phyloP scores from a whole-genome alignment of 495 filamentous ascomycete genomes.

The Tricharina praecox region DNA sequence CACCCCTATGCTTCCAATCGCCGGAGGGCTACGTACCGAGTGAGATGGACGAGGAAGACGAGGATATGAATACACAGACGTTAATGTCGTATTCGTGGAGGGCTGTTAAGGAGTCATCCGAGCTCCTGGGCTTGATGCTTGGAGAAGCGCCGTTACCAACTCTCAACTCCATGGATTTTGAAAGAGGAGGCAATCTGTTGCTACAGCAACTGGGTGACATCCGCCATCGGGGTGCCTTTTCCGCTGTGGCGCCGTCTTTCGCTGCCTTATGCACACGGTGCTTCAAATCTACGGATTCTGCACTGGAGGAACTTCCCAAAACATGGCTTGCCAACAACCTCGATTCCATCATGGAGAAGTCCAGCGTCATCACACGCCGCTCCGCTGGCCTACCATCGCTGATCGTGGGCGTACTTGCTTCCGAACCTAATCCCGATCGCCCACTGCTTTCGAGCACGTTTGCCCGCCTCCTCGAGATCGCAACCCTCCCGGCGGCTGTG shows the following conservation, averaged over 20 bases:
- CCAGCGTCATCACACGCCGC: conserved; percentile 50
- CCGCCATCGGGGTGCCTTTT: conserved; percentile 84
- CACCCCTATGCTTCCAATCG: conserved; percentile 72
- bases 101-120: conserved; percentile 66
- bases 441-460: conserved; percentile 30
- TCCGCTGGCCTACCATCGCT: conserved; percentile 84
- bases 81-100: conserved; percentile 85
- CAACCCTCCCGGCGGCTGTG: conserved; percentile 34
- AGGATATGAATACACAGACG: conserved; percentile 59
- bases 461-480: conserved; percentile 34
- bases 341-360: conserved; percentile 12
- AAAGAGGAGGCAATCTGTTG: conserved; percentile 45
- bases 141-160: conserved; percentile 29
- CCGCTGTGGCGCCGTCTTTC: conserved; percentile 79
- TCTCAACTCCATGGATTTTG: conserved; percentile 32
- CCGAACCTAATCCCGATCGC: conserved; percentile 37
- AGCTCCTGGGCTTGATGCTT: conserved; percentile 42
- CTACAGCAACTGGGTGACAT: conserved; percentile 69
- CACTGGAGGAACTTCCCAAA: conserved; percentile 29
- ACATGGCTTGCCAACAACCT: conserved; percentile 11
- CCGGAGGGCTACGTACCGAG: conserved; percentile 74
- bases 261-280: conserved; percentile 51
- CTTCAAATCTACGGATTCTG: conserved; percentile 35
- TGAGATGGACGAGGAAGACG: conserved; percentile 48
- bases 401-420: conserved; percentile 55